Evolutionary conservation across 2,329 filamentous ascomycete genomes (phyloP).

Genomic region (Phymatotrichopsis omnivora): DNA sequence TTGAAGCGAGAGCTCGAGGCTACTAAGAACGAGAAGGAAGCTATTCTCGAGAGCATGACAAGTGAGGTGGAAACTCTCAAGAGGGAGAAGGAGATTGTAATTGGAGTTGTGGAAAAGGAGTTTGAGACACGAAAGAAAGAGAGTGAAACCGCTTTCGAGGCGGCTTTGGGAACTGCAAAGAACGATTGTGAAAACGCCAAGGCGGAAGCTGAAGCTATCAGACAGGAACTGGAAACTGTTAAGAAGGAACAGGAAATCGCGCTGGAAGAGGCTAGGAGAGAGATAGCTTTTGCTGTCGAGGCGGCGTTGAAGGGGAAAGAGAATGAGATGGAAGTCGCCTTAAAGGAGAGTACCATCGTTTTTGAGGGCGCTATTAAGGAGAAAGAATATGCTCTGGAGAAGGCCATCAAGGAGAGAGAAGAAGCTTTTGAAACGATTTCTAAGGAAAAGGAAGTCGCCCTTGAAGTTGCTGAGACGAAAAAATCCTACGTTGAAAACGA

Average conservation of each 20-base stretch:
- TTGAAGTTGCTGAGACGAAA: constrained; percentile 11
- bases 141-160: constrained; percentile 3
- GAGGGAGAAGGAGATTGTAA: constrained; percentile 12
- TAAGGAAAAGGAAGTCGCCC: constrained; percentile 18
- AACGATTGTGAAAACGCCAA: not conserved
- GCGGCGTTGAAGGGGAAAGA: constrained; percentile 27
- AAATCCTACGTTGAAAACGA: not conserved
- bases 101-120: constrained; percentile 11
- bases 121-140: constrained; percentile 1
- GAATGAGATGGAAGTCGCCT: constrained; percentile 29
- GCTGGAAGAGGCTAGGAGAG: constrained; percentile 7
- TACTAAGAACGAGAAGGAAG: not conserved
- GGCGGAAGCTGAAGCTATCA: not conserved
- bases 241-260: constrained; percentile 33
- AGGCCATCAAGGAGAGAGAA: constrained; percentile 11
- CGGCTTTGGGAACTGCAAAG: constrained; percentile 8
- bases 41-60: not conserved
- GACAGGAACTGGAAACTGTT: constrained; percentile 8
- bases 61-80: constrained; percentile 12
- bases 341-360: not conserved
- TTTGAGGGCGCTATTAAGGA: constrained; percentile 6
- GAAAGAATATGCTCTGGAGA: constrained; percentile 18
- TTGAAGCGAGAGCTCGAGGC: not conserved
- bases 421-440: not conserved
- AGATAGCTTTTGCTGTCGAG: constrained; percentile 28